Evolutionary conservation across 129 eudicot genomes (phyloP).

Genomic region (Silybum marianum): DNA sequence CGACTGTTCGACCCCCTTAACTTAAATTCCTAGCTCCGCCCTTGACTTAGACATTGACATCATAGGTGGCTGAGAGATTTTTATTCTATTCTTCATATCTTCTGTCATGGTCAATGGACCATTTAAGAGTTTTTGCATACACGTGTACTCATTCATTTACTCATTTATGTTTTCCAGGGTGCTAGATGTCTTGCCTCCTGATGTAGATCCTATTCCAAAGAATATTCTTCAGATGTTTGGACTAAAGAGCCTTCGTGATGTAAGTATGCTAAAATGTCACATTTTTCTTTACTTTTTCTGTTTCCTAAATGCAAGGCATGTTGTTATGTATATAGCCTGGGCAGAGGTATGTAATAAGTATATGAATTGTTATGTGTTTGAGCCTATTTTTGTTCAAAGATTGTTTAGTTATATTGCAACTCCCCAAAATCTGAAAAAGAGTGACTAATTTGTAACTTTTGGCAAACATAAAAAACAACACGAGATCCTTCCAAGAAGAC

Average conservation of each 20-base stretch:
- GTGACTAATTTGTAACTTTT: not conserved
- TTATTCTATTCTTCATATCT: not conserved
- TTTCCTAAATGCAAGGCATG: not conserved
- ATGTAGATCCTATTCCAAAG: slow-evolving; percentile 81
- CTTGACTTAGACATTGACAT: not conserved
- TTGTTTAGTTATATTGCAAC: not conserved
- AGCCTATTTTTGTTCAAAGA: not conserved
- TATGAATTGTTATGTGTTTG: not conserved
- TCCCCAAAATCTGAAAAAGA: not conserved
- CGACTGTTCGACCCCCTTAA: too few species aligned
- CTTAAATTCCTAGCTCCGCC: too few species aligned
- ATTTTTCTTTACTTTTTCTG: not conserved
- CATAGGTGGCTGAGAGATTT: not conserved
- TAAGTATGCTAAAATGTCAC: slow-evolving; percentile 38
- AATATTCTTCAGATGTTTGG: slow-evolving; percentile 64
- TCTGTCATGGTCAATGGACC: slow-evolving; percentile 2
- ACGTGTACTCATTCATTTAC: slow-evolving; percentile 12
- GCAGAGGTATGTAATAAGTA: not conserved
- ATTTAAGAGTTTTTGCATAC: slow-evolving; percentile 6
- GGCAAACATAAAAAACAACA: not conserved
- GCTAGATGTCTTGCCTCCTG: slow-evolving; percentile 56
- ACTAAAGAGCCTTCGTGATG: slow-evolving; percentile 69
- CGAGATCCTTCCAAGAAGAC: not conserved
- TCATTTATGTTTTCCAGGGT: slow-evolving; percentile 52
- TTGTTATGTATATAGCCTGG: not conserved